A percentile compares a stretch with the other conserved stretches of the same genome.
Evolutionary conservation across 2,329 filamentous ascomycete species (phyloP).

Genomic region (Fusarium zealandicum): DNA sequence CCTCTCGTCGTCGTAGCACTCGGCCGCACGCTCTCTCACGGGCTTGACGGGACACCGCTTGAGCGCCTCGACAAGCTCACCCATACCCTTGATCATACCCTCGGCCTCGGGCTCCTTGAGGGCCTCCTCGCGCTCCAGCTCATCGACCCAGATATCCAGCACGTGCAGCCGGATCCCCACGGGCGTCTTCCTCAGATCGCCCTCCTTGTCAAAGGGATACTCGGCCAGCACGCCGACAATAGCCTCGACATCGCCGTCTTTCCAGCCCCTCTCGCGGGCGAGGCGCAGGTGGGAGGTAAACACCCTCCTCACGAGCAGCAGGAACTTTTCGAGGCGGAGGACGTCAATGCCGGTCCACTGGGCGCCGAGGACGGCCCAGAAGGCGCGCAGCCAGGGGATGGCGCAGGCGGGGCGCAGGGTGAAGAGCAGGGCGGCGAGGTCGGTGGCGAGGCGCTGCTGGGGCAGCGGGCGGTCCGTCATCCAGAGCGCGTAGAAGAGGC

Average conservation of each 20-base stretch:
- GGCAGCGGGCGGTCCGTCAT: constrained; percentile 90
- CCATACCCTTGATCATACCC: constrained; percentile 60
- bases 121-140: constrained; percentile 75
- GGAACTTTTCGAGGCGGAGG: constrained; percentile 88
- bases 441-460: constrained; percentile 81
- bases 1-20: constrained; percentile 76
- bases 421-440: constrained; percentile 73
- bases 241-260: constrained; percentile 41
- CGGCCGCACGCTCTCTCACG: constrained; percentile 72
- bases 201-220: constrained; percentile 47
- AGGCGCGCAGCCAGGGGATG: constrained; percentile 64
- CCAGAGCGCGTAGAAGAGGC: constrained; percentile 91
- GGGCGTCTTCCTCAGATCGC: constrained; percentile 67
- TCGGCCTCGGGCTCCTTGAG: constrained; percentile 50
- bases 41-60: constrained; percentile 71
- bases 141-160: constrained; percentile 90
- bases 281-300: constrained; percentile 72
- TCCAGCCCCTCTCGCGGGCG: constrained; percentile 46
- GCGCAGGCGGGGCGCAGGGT: constrained; percentile 59
- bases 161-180: constrained; percentile 88
- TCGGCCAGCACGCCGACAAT: constrained; percentile 41
- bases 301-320: constrained; percentile 82
- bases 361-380: constrained; percentile 73
- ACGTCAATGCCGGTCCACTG: constrained; percentile 80
- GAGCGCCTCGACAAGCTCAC: constrained; percentile 64